Evolutionary conservation across 306 rosid species (phyloP), one percentile per base, ranked within the genome.

Genomic region (Pueraria montana): DNA sequence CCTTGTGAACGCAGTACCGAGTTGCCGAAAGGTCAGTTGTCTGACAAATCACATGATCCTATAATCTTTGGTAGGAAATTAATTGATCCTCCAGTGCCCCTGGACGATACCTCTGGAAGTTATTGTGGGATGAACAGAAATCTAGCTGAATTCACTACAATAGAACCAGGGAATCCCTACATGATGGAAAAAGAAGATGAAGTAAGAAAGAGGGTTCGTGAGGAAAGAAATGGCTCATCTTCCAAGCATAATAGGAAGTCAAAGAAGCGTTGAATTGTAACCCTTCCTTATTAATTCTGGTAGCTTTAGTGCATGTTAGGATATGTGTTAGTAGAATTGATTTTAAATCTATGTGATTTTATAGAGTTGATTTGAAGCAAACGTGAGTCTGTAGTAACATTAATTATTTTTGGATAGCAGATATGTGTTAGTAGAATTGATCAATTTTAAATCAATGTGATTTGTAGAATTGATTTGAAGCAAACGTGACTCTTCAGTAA

Each of bases 1-100:
- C 20, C 20, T 0, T 0, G 56, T 17, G 8, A 86, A 87, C 36
- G 48, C 38, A 73, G 50, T 72, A n/a, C n/a, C n/a, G n/a, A n/a
- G n/a, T n/a, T n/a, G n/a, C n/a, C n/a, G n/a, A n/a, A 32, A 32
- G 72, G 83, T n/a, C n/a, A 88, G 80, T 74, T 85, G 34, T 34
- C 88, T 42, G 85, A 71, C 74, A 90, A 89, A 61, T 79, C 93
- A 14, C 85, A 49, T 17, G 84, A 80, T 26, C 81, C 3, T 16
- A 0, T 82, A 52, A 43, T 80, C 40, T 50, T 78, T 11, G 82
- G 30, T 20, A 67, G 63, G 68, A 86, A 86, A 56, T 58, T 72
- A 18, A 84, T 40, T 62, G 68, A 76, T 77, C 30, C 49, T 59
- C n/a, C 1, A 24, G n/a, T 24, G 32, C 0, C 36, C 3, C n/a